Percentiles rank a stretch among this genome's conserved stretches.
Evolutionary conservation across 2,329 filamentous ascomycete genomes (phyloP).

Genomic region (Trichothecium sympodiale): DNA sequence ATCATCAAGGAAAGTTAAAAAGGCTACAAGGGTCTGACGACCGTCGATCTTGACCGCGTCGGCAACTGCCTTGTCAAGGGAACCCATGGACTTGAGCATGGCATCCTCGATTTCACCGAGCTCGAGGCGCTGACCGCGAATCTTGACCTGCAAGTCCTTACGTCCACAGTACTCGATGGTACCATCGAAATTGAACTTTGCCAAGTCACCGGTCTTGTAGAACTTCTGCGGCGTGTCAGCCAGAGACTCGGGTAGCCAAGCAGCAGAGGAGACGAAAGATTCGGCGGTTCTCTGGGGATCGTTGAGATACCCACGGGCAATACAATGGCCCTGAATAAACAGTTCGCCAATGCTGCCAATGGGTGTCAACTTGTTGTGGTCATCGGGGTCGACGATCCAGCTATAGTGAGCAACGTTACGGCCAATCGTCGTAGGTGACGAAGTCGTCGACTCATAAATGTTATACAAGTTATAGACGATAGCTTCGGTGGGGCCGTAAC

Average conservation of each 20-base stretch:
- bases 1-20: neutral
- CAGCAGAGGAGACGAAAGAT: slow-evolving; percentile 35
- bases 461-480: slow-evolving; percentile 22
- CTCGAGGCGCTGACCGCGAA: slow-evolving; percentile 23
- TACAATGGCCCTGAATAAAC: slow-evolving; percentile 35
- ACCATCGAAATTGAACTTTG: slow-evolving; percentile 18
- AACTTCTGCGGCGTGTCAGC: slow-evolving; percentile 14
- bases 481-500: slow-evolving; percentile 15
- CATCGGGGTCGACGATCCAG: slow-evolving; percentile 27
- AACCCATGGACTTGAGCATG: neutral
- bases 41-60: neutral
- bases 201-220: slow-evolving; percentile 27
- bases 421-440: slow-evolving; percentile 6
- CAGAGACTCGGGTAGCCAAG: slow-evolving; percentile 23
- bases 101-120: slow-evolving; percentile 14
- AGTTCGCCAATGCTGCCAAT: slow-evolving; percentile 26
- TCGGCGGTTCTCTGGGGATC: slow-evolving; percentile 36
- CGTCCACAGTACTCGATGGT: slow-evolving; percentile 25
- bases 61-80: neutral
- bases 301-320: slow-evolving; percentile 44
- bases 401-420: slow-evolving; percentile 2
- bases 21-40: neutral
- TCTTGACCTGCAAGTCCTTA: slow-evolving; percentile 25
- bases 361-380: slow-evolving; percentile 12
- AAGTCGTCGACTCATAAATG: slow-evolving; percentile 4